Evolutionary conservation across 495 filamentous ascomycete genomes (phyloP), one percentile per base, ranked within the genome.

Genomic region (Margaritispora aquatica): DNA sequence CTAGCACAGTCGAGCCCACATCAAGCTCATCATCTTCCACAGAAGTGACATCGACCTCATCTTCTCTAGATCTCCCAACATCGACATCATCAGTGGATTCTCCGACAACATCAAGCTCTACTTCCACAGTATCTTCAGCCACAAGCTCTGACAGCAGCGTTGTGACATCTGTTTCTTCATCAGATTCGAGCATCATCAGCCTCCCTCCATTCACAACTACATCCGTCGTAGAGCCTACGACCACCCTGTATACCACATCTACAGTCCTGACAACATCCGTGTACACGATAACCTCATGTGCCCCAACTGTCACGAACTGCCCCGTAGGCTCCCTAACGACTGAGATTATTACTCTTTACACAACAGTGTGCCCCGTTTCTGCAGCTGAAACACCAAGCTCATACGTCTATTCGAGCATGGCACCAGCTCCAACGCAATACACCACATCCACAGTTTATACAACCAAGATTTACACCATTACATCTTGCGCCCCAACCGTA

Each of bases 161-260:
- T 34, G 26, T 38, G 24, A 21, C 46, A 29, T 24, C 41, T 0
- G 10, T 23, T n/a, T 47, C 54, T 8, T 17, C 20, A 11, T 60
- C 53, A 34, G 82, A 80, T 54, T 80, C 78, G 24, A 84, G 81
- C 15, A 85, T 83, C 41, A 71, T 85, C 22, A 84, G 77, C 69
- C 69, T 44, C 2, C 75, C 47, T 24, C 47, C 24, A 5, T 20
- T 87, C 84, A 11, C 77, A 54, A 84, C 84, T 8, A 73, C 83
- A 62, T 82, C 83, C 1, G 75, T 70, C 8, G 76, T 84, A 21
- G 79, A 5, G 72, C 83, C 65, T 82, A 79, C 5, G 78, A 76
- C 55, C 20, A 47, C 57, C 24, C 11, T 26, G n/a, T 47, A 44
- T 29, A 63, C 51, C n/a, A 58, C 51, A n/a, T 57, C 49, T 17